Evolutionary conservation across 192 early-diverging fungal species (phyloP).

Genomic region (Dissophora ornata): DNA sequence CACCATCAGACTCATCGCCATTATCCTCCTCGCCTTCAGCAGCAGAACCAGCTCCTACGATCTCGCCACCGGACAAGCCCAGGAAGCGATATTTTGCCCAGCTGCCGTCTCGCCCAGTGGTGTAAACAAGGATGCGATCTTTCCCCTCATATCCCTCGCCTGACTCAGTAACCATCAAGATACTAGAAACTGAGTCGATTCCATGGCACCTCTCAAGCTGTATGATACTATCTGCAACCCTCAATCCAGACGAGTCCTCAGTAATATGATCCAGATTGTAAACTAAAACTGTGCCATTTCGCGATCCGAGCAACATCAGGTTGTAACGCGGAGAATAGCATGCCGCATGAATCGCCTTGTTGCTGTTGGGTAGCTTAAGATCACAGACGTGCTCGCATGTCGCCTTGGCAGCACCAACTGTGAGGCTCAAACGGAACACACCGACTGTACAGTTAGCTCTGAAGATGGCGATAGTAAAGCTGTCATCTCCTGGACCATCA

Average conservation of each 20-base stretch:
- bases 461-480: constrained; percentile 41
- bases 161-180: constrained; percentile 44
- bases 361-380: constrained; percentile 41
- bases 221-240: constrained; percentile 17
- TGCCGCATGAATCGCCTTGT: constrained; percentile 50
- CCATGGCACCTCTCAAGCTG: constrained; percentile 41
- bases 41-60: constrained; percentile 1
- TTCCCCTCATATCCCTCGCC: constrained; percentile 33
- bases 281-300: constrained; percentile 34
- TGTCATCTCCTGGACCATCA: neutral
- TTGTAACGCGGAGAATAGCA: constrained; percentile 40
- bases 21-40: constrained; percentile 8
- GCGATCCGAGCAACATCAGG: constrained; percentile 35
- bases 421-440: constrained; percentile 25
- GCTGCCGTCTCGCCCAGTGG: constrained; percentile 74
- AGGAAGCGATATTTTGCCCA: constrained; percentile 64
- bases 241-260: neutral
- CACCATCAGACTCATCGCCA: constrained; percentile 5
- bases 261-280: constrained; percentile 16
- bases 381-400: constrained; percentile 31
- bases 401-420: neutral
- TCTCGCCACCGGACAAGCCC: constrained; percentile 34
- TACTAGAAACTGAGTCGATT: constrained; percentile 43
- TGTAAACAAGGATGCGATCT: constrained; percentile 62
- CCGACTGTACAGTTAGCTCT: constrained; percentile 49